phyloP scores from a whole-genome alignment of 208 protist species.

The Trypanosoma mega region DNA sequence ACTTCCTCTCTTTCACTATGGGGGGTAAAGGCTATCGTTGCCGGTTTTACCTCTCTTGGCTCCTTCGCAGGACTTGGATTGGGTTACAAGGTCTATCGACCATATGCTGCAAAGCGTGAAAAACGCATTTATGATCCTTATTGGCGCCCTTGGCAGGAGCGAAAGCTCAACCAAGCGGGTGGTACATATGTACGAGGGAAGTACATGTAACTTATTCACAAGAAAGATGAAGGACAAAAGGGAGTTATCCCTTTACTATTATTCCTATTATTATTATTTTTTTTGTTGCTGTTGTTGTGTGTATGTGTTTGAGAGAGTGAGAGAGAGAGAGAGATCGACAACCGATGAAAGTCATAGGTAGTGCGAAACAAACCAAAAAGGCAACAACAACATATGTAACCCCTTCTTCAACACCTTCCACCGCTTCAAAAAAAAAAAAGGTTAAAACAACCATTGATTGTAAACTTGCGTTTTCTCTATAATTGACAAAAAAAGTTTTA shows the following conservation, averaged over 20 bases:
- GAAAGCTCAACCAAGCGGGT: slow-evolving; percentile 42
- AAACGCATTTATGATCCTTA: slow-evolving; percentile 70
- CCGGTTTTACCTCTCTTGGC: slow-evolving; percentile 29
- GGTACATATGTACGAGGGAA: slow-evolving; percentile 63
- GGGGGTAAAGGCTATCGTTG: slow-evolving; percentile 48
- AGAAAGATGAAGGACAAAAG: not conserved
- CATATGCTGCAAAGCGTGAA: slow-evolving; percentile 49
- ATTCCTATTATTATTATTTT: not conserved
- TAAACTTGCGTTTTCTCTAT: slow-evolving; percentile 27
- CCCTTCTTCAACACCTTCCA: too few species aligned
- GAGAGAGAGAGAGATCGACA: too few species aligned
- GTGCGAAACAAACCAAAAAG: too few species aligned
- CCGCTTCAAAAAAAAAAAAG: too few species aligned
- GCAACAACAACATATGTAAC: too few species aligned
- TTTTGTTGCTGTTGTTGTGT: slow-evolving; percentile 7
- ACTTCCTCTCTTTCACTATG: slow-evolving; percentile 52
- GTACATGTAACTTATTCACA: slow-evolving; percentile 47
- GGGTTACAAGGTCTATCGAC: slow-evolving; percentile 64
- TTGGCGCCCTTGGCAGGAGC: slow-evolving; percentile 79
- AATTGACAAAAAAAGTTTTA: too few species aligned
- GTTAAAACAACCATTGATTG: slow-evolving; percentile 7
- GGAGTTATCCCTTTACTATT: not conserved
- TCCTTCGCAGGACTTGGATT: slow-evolving; percentile 37
- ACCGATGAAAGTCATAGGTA: too few species aligned
- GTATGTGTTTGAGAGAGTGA: not conserved